Conservation (phyloP, 768 basidiomycete genomes). For the Multifurca ochricompacta region DNA sequence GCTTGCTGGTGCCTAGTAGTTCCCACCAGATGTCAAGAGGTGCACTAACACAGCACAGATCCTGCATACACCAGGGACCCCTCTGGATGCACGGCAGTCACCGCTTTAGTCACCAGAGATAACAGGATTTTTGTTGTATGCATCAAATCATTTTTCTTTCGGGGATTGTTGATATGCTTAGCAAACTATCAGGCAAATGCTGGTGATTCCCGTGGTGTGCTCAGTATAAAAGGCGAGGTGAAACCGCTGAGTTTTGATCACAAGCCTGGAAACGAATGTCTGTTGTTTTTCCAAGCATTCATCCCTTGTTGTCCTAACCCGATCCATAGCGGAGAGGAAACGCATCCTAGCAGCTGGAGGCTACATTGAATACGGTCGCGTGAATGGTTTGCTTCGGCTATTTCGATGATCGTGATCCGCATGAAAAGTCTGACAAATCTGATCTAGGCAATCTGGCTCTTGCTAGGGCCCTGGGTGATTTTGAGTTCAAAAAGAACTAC, state of each 20-base stretch:
- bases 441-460: slow-evolving; percentile 84
- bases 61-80: slow-evolving; percentile 84
- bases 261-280: slow-evolving; percentile 84
- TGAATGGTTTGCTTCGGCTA: slow-evolving; percentile 60
- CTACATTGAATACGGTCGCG: slow-evolving; percentile 92
- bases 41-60: slow-evolving; percentile 37
- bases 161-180: not conserved
- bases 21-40: not conserved
- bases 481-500: slow-evolving; percentile 96
- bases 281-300: slow-evolving; percentile 25
- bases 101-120: slow-evolving; percentile 74
- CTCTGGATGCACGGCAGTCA: slow-evolving; percentile 94
- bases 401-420: not conserved
- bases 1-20: slow-evolving; percentile 53
- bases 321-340: slow-evolving; percentile 59
- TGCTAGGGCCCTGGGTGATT: slow-evolving; percentile 93
- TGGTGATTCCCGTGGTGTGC: slow-evolving; percentile 89
- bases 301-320: slow-evolving; percentile 7
- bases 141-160: slow-evolving; percentile 5
- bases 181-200: slow-evolving; percentile 73
- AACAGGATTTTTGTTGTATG: slow-evolving; percentile 73
- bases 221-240: slow-evolving; percentile 77
- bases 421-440: slow-evolving; percentile 1
- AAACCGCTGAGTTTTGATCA: slow-evolving; percentile 92
- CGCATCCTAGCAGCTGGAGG: slow-evolving; percentile 90